Evolutionary conservation across 202 grass and related monocot genomes (phyloP), one percentile per base, ranked within the genome.

Genomic region (Cymbopogon flexuosus): DNA sequence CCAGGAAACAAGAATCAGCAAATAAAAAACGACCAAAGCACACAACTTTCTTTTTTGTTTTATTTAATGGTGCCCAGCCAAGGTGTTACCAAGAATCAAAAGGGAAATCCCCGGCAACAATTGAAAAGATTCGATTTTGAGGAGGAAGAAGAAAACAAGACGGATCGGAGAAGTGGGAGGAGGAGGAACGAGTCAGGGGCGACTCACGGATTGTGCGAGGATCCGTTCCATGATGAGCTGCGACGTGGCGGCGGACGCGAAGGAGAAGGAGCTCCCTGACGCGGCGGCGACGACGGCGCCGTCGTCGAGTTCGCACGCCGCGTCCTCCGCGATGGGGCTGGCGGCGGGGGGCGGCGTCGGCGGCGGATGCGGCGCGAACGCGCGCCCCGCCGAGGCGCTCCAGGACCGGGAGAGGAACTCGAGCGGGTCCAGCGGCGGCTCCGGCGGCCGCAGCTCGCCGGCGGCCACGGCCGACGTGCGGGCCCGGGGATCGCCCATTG

Each of bases 201-300:
- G n/a, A 18, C 88, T 87, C 46, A 96, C 96, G 87, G 96, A 91
- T 52, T 96, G 96, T 59, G 96, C 92, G 62, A 99, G 88, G 89
- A 99, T 99, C 75, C 96, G 84, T 80, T 99, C 96, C 93, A 99
- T 99, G 87, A 99, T 92, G 75, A 99, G 89, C 87, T 99, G 96
- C 65, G 96, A 99, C 51, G 96, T 99, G 71, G 93, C 87, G 0
- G 96, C 91, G 18, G 90, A 99, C 24, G 96, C 96, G 80, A 96
- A 99, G 78, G 96, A 90, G 90, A 96, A 99, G 66, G 96, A 87
- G 88, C 92, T 99, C 1, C 92, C 89, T 0, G 87, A 80, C 14
- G 46, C 46, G 15, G 89, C 84, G 15, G 75, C 78, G 49, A 30
- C 63, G n/a, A 16, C 14, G 21, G 1, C 43, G 0, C 54, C 77